phyloP scores from a whole-genome alignment of 441 rosid genomes.

The Gossypium davidsonii region DNA sequence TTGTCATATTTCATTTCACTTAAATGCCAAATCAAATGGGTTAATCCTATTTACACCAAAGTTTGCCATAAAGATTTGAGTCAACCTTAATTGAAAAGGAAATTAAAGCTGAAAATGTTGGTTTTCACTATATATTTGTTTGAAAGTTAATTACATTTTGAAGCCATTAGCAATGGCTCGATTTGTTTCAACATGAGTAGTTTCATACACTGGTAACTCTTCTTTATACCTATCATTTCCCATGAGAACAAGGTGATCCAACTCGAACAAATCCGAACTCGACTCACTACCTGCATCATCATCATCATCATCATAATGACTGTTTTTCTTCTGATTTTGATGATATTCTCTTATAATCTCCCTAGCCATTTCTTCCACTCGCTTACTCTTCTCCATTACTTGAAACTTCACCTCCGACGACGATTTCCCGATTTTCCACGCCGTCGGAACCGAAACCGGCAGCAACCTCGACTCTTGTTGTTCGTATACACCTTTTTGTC shows the following conservation, averaged over 20 bases:
- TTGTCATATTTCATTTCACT: too few relatives aligned
- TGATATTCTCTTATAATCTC: slow-evolving; percentile 53
- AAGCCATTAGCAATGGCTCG: slow-evolving; percentile 44
- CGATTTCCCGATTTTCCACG: slow-evolving; percentile 44
- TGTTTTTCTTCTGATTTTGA: slow-evolving; percentile 38
- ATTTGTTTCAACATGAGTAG: slow-evolving; percentile 39
- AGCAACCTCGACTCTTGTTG: slow-evolving; percentile 22
- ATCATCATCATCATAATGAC: slow-evolving; percentile 14
- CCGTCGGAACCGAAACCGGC: slow-evolving; percentile 38
- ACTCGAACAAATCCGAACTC: slow-evolving; percentile 69
- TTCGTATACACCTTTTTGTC: slow-evolving; percentile 30
- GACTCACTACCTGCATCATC: slow-evolving; percentile 46
- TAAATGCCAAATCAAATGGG: too few relatives aligned
- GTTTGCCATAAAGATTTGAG: too few relatives aligned
- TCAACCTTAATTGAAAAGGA: too few relatives aligned
- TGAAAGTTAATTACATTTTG: slow-evolving; percentile 26
- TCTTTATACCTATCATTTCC: slow-evolving; percentile 43
- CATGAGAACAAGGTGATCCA: slow-evolving; percentile 41
- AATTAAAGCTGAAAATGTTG: too few relatives aligned
- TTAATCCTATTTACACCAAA: too few relatives aligned
- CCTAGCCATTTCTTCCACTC: slow-evolving; percentile 54
- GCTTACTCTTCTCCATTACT: slow-evolving; percentile 29
- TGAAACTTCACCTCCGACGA: slow-evolving; percentile 33
- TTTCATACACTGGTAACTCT: slow-evolving; percentile 67
- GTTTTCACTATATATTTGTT: background rate